Evolutionary conservation across 352 stramenopile species (phyloP), one percentile per base, ranked within the genome.

Genomic region (Phytophthora kernoviae): DNA sequence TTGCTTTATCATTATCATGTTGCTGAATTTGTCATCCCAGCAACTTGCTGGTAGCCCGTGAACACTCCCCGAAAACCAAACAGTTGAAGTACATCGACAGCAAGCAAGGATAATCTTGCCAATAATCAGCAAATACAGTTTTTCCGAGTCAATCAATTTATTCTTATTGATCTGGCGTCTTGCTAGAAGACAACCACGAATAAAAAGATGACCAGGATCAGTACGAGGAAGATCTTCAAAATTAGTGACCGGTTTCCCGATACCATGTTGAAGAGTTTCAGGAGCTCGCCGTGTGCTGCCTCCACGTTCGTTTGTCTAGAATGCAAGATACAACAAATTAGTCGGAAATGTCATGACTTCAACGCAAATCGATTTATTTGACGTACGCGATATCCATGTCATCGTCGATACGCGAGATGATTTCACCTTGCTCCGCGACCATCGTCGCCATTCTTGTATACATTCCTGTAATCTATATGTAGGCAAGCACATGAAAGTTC

Each of bases 361-460:
- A 30, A 7, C 24, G 24, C 24, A 30, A 30, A 30, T 30, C 24
- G 24, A 30, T 30, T n/a, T 7, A 30, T 30, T 30, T 30, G 3
- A 85, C 83, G 72, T 90, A 93, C 83, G 86, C 86, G n/a, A 91
- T 77, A 41, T 90, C 73, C 80, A 94, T 93, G 66, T 94, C 78
- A 58, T 94, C 86, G 52, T 94, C 86, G 51, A 94, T 94, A 11
- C 86, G 83, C 17, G 75, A 77, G 36, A 94, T 87, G 41, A 93
- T 79, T 51, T 94, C 81, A 18, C 84, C 83, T 64, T 94, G 84
- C 45, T 91, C 78, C 5, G 81, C 74, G 4, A 94, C 79, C 81
- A 94, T 89, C 1, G 75, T 89, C 26, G 86, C 83, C 86, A 94
- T 94, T 11, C 83, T 78, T 11, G 80, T 92, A 70, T 93, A 94